Evolutionary conservation across 371 early-diverging fungal genomes (phyloP), one percentile per base, ranked within the genome.

Genomic region (Aphelidium insulamus): DNA sequence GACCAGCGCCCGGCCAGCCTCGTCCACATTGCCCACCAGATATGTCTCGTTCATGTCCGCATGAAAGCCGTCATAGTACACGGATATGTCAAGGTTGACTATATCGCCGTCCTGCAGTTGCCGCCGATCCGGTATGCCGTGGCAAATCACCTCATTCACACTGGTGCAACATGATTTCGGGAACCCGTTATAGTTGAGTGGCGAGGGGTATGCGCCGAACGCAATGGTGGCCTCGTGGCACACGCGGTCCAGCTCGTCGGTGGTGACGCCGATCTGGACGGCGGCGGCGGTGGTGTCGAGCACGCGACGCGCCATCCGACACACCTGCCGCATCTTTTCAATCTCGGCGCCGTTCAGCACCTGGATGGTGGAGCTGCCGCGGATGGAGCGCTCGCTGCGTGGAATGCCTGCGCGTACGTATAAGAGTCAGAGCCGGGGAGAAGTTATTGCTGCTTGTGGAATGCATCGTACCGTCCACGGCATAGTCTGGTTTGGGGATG

Each of bases 141-240:
- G 81, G 23, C 79, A 79, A 43, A 84, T 77, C 22, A 76, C 72
- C 37, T 71, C 65, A 45, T 67, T 68, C 31, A 72, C 66, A 50
- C 73, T 74, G 41, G 82, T 88, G 66, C 91, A 90, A 45, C 75
- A 67, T 10, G 86, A 77, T 44, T 81, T 81, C 11, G 90, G 88
- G 48, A 85, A 90, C 14, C 72, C 62, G 48, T 76, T 64, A 59
- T 91, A 90, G 62, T 90, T 88, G 36, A 91, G 55, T 20, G 91
- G 85, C 0, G 90, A 90, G 21, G 95, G 95, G 49, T 95, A 95
- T 5, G 70, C 69, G 22, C 69, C 64, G 21, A 81, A 70, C 38
- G 71, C 73, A 36, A 94, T 66, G 19, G 72, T 72, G 18, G 79
- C 86, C 38, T 75, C 72, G 46, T 90, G 91, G 16, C 87, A 66